These are phyloP conservation scores for Aspergillus awamori DNA, from an alignment of 2,329 filamentous ascomycete species.

Conservation along the genomic window DNA sequence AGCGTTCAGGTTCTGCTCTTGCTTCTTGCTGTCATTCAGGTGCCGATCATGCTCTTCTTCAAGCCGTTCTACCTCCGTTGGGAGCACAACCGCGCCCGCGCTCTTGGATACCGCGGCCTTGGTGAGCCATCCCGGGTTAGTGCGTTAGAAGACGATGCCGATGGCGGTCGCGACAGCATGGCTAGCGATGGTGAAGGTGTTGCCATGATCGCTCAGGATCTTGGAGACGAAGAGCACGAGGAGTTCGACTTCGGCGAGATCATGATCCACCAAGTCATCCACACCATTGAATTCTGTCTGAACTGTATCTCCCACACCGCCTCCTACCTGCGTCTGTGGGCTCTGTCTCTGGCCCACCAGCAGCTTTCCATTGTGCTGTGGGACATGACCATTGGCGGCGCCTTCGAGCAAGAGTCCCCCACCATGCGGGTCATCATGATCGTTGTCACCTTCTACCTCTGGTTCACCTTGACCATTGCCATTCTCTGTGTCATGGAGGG, in stretches of 20 bases:
- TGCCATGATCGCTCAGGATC: constrained; percentile 86
- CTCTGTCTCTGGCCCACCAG: constrained; percentile 93
- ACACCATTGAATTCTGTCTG: constrained; percentile 98
- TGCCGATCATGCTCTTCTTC: constrained; percentile 87
- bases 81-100: constrained; percentile 88
- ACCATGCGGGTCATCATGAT: constrained; percentile 75
- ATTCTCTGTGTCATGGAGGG: constrained; percentile 95
- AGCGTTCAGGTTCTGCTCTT: constrained; percentile 76
- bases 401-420: constrained; percentile 66
- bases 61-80: constrained; percentile 95
- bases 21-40: constrained; percentile 79
- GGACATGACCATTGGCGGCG: constrained; percentile 87
- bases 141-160: constrained; percentile 89
- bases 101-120: constrained; percentile 87
- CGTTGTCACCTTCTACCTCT: constrained; percentile 80
- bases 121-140: constrained; percentile 86
- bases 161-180: constrained; percentile 66
- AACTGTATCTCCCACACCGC: constrained; percentile 99
- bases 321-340: constrained; percentile 98
- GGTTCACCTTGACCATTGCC: constrained; percentile 81
- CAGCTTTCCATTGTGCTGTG: constrained; percentile 95
- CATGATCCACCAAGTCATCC: constrained; percentile 99
- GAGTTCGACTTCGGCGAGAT: constrained; percentile 97
- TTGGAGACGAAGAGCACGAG: constrained; percentile 78
- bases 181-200: constrained; percentile 78